Evolutionary conservation across 1,284 basidiomycete genomes (phyloP), one percentile per base, ranked within the genome.

Genomic region (Cryptococcus depauperatus): DNA sequence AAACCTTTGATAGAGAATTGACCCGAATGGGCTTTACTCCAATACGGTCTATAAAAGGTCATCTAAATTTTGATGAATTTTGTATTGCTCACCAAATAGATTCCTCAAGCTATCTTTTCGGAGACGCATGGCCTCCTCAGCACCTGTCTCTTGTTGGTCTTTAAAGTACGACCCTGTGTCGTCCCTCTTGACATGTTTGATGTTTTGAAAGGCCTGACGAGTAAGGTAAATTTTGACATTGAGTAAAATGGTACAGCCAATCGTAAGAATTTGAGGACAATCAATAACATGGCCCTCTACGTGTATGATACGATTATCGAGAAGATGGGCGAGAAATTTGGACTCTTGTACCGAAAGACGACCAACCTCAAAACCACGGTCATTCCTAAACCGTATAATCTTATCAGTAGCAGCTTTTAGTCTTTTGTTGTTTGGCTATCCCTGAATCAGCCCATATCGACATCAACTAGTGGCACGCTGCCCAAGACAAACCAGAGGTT

Each of bases 311-410:
- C 58, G 62, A 3, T 61, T 64, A 34, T 70, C 69, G 23, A 71
- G 56, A 7, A 71, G 54, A 48, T 69, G 68, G 5, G 65, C 59
- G 41, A 71, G 51, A 39, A 66, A 69, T 4, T 57, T 52, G 0
- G 68, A 66, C 42, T 70, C 68, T 1, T 59, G 51, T 4, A 69
- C 67, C 0, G 68, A 65, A 10, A 71, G 48, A 5, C 69, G 58
- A 2, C 69, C 69, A 21, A 71, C 63, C 61, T 39, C 65, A 43
- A 70, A 70, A 5, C 68, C 68, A 25, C 68, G 41, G 23, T 68
- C 66, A 46, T 70, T 70, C 16, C 62, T 51, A 43, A 71, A 71
- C 5, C 69, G 51, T 30, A 71, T 65, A 35, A 71, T 62, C 37
- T 64, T 60, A 49, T 71, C 68, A 2, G 64, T 58, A 8, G 62